Base-by-base conservation (phyloP, 352 stramenopile species). In the Phytopythium chamaehyphon region DNA sequence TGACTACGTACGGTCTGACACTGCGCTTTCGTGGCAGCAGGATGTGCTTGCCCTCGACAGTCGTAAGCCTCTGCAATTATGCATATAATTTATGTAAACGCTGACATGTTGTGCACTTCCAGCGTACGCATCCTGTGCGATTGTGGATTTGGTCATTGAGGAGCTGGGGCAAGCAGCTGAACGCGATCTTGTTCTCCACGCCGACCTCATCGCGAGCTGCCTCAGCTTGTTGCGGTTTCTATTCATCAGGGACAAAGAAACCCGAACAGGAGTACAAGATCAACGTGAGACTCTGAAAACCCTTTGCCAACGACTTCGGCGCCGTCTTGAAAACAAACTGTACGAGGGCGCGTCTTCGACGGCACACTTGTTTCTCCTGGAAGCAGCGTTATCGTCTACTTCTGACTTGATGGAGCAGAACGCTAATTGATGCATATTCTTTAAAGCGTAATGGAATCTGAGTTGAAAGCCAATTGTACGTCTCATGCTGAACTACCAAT, bases 141-240 rank as follows among this genome's bases (percentile, higher is more conserved):
- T 88, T 10, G 61, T 54, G 0, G 50, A 57, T 0, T 38, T 88
- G 19, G 40, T 87, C 6, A 24, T 55, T 1, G 55, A 76, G 9
- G 28, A 76, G 2, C 50, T 90, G 0, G 19, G 40, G 6, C 61
- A 82, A 42, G 61, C 80, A 18, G 67, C 64, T 9, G 81, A 86
- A 42, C 74, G 76, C 3, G 72, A 90, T 39, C 57, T 91, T 16
- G 70, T 83, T 7, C 47, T 81, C 11, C 61, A 86, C 51, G 67
- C 74, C 7, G 74, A 90, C 57, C 55, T 89, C 6, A 60, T 90
- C 33, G 73, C 79, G 23, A 90, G 82, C 40, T 77, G 71, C 44
- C 59, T 81, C 7, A 92, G 82, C 57, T 55, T 92, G 2, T 18
- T 85, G 42, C 64, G 82, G 5, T 90, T 90, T 38, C 50, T 89